Conservation (phyloP, 371 early-diverging fungal species). For the Choanephora cucurbitarum region DNA sequence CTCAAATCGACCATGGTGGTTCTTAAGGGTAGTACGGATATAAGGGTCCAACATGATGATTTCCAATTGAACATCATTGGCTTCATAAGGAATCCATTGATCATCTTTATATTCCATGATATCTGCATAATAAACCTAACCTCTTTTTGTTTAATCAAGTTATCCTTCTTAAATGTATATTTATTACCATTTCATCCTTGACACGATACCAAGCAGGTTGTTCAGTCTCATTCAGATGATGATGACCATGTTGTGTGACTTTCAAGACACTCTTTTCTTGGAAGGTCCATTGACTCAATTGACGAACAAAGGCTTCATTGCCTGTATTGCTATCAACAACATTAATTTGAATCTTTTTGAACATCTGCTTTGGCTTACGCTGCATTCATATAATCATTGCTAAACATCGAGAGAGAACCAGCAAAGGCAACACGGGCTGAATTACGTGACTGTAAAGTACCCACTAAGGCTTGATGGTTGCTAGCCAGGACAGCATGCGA, state of each 20-base stretch:
- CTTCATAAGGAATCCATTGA: constrained; percentile 82
- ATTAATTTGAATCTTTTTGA: no score
- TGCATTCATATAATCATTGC: constrained; percentile 43
- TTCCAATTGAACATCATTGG: constrained; percentile 84
- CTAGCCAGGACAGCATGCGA: constrained; percentile 69
- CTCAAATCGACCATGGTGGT: constrained; percentile 45
- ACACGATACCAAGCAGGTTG: constrained; percentile 82
- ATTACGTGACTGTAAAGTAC: constrained; percentile 84
- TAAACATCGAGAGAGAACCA: constrained; percentile 82
- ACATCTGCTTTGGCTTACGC: no score
- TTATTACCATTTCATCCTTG: constrained; percentile 83
- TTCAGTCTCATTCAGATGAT: constrained; percentile 65
- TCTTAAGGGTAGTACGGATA: constrained; percentile 77
- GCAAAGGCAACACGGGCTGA: constrained; percentile 87
- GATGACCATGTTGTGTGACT: constrained; percentile 63
- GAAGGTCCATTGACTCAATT: constrained; percentile 87
- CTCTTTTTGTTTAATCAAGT: not conserved
- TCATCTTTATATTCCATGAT: constrained; percentile 76
- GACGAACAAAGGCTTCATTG: constrained; percentile 73
- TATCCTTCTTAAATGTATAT: not conserved
- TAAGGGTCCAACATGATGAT: constrained; percentile 97
- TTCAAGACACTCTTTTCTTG: constrained; percentile 90
- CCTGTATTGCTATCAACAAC: constrained; percentile 55
- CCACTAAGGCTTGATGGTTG: constrained; percentile 72
- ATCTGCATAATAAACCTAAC: constrained; percentile 75